Conservation (phyloP, 495 filamentous ascomycete species). For the Xylona heveae region DNA sequence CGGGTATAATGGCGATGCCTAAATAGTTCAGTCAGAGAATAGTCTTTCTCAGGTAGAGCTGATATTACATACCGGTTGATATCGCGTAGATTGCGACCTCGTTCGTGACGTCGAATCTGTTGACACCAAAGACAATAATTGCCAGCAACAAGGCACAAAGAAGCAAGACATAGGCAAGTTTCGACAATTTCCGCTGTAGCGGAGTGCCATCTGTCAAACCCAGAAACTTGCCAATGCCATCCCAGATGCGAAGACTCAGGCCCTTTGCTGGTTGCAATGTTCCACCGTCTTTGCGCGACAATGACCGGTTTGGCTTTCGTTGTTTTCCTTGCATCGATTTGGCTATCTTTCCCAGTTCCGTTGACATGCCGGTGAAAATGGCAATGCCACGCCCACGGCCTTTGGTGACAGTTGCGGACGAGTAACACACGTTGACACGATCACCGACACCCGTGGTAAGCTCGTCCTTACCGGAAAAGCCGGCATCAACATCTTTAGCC, state of each 20-base stretch:
- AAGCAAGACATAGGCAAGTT: slow-evolving; percentile 55
- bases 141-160: slow-evolving; percentile 52
- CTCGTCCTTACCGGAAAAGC: slow-evolving; percentile 18
- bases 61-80: slow-evolving; percentile 1
- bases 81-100: slow-evolving; percentile 73
- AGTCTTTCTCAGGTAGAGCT: background rate
- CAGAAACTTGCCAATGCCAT: slow-evolving; percentile 3
- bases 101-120: slow-evolving; percentile 41
- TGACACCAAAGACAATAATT: slow-evolving; percentile 62
- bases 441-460: slow-evolving; percentile 35
- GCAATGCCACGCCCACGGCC: slow-evolving; percentile 47
- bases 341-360: slow-evolving; percentile 73
- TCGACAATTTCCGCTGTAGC: slow-evolving; percentile 59
- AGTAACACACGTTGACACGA: slow-evolving; percentile 47
- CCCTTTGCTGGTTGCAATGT: slow-evolving; percentile 26
- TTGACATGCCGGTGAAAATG: slow-evolving; percentile 54
- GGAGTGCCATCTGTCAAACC: slow-evolving; percentile 34
- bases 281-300: slow-evolving; percentile 28
- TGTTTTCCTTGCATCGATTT: slow-evolving; percentile 34
- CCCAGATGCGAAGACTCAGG: background rate
- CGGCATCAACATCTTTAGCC: slow-evolving; percentile 21
- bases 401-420: slow-evolving; percentile 44
- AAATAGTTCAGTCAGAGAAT: slow-evolving; percentile 8
- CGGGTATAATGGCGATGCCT: slow-evolving; percentile 52
- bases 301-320: too few relatives aligned